Base-by-base conservation (phyloP, 1,284 basidiomycete species). In the Coniferiporia weirii region DNA sequence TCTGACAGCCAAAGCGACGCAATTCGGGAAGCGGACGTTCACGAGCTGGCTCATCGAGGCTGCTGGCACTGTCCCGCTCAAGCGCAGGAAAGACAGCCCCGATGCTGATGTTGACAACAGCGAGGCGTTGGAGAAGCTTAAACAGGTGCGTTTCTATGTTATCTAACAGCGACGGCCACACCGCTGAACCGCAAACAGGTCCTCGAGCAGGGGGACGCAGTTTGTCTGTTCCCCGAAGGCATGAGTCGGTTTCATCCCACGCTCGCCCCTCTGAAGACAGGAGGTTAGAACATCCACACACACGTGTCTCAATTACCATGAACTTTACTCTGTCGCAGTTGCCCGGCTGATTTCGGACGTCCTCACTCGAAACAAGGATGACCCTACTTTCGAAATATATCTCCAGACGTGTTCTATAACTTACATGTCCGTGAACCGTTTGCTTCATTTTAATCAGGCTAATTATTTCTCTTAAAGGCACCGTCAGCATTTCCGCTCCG, bases 31-130 rank as follows among this genome's bases (percentile, higher is more conserved):
- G 55, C 78, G 70, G 61, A 93, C 90, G 2, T 91, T 94, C 70
- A 91, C 88, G 2, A 91, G 87, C 64, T 93, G 92, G 91, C 78
- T 94, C 17, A 91, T 94, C 56, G 91, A 93, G 68, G 85, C 85
- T 27, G 88, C 89, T 2, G 91, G 91, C 13, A 91, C 92, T 1
- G 79, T 94, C 0, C 92, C 91, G 0, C 81, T 94, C 49, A 83
- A 87, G 68, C 77, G 92, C 57, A 78, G 82, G 47, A 90, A 87
- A 64, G 91, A 94, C 67, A 81, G 76, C 64, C 65, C 68, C 0
- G 77, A 84, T 56, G 77, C 70, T 40, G 70, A 63, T 13, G 76
- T 76, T 1, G 85, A 94, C 70, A 94, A 94, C 68, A 75, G 78
- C 0, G 74, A 80, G 1, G 81, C 79, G 12, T 88, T 94, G 83